Base-by-base conservation (phyloP, 1,284 basidiomycete genomes). In the Apiotrichum porosum region DNA sequence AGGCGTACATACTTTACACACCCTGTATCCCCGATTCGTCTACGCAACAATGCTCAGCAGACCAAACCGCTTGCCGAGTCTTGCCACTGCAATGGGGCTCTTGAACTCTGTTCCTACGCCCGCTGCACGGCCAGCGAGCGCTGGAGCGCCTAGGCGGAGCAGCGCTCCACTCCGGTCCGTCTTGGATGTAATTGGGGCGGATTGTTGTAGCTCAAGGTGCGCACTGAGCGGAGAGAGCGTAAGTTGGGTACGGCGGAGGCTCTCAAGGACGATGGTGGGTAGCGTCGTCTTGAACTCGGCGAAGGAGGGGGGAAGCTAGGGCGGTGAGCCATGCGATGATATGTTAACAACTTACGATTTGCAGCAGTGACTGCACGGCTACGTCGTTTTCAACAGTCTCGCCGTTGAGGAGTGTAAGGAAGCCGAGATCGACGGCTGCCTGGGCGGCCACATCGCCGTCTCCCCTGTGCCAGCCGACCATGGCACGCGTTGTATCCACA, bases 61-160 rank as follows among this genome's bases (percentile, higher is more conserved):
- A 3, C 62, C 69, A 47, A 74, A 72, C 21, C 71, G 56, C 48
- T 70, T 68, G 5, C 68, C 68, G 15, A 69, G 69, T 46, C 65
- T 68, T 12, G 66, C 66, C 9, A 72, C 60, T 3, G 70, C 63
- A 5, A 72, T 55, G 2, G 72, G 69, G 42, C 65, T 66, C 34
- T 60, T 65, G 42, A 70, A 74, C 34, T 74, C 69, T 24, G 54
- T 19, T 19, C 49, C 48, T 15, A 58, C 54, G 15, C 59, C 53
- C 8, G 56, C 39, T 19, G 53, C 46, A 22, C 54, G 37, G 10
- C 35, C 28, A 13, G 37, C 49, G 14, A 51, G 47, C 1, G 49
- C 49, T 0, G 63, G 63, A 24, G 56, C 49, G 12, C 71, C 72
- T 36, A 72, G 62, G 9, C 62, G 54, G 15, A 74, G 44, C 3